phyloP scores from a whole-genome alignment of 805 yeast species.

The Saturnispora quitensis region DNA sequence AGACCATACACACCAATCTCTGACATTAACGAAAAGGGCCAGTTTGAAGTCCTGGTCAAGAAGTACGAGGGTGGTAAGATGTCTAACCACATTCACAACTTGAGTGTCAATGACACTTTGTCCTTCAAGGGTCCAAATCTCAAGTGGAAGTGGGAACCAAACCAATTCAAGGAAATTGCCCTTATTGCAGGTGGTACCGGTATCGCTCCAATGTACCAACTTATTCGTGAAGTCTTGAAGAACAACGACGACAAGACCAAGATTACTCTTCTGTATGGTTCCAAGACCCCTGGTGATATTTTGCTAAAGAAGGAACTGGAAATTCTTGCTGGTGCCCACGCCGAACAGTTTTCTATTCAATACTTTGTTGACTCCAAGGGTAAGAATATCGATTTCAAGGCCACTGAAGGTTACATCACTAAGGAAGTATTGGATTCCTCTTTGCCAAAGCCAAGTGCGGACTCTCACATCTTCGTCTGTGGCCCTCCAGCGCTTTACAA shows the following conservation, averaged over 20 bases:
- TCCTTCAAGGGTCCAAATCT: conserved; percentile 89
- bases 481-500: conserved; percentile 93
- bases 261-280: conserved; percentile 75
- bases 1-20: conserved; percentile 87
- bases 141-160: conserved; percentile 87
- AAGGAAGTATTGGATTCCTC: conserved; percentile 57
- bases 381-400: conserved; percentile 36
- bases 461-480: conserved; percentile 74
- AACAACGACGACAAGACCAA: conserved; percentile 86
- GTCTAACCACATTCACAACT: conserved; percentile 59
- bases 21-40: conserved; percentile 60
- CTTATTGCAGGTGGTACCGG: conserved; percentile 96
- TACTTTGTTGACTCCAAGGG: conserved; percentile 68
- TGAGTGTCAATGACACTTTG: conserved; percentile 72
- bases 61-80: conserved; percentile 86
- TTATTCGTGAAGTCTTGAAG: conserved; percentile 63
- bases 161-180: conserved; percentile 69
- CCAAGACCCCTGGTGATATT: conserved; percentile 68
- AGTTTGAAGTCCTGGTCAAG: conserved; percentile 74
- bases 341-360: conserved; percentile 67
- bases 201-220: conserved; percentile 90
- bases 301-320: conserved; percentile 75
- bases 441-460: conserved; percentile 56
- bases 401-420: conserved; percentile 66
- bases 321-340: conserved; percentile 49